Conservation (phyloP, 768 basidiomycete species). For the Amylocystis lapponica region DNA sequence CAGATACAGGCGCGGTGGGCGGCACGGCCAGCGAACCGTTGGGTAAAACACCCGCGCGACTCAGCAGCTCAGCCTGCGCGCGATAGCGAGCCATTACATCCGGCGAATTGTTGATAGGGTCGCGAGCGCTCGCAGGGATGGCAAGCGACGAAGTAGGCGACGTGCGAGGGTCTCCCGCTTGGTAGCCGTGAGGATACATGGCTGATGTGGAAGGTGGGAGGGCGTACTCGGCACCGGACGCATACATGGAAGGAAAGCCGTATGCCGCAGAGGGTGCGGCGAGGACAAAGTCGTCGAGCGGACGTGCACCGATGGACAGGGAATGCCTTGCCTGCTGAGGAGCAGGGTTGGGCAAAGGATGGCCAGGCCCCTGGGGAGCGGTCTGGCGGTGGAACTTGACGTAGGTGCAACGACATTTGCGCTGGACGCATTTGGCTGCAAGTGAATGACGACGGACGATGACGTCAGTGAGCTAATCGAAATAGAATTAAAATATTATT, state of each 20-base stretch:
- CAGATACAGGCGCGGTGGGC: too few relatives aligned
- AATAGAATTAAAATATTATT: not conserved
- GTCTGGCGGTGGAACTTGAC: constrained; percentile 83
- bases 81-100: constrained; percentile 46
- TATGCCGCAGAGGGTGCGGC: constrained; percentile 29
- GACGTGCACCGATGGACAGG: constrained; percentile 16
- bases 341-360: constrained; percentile 35
- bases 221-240: constrained; percentile 19
- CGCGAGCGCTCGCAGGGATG: constrained; percentile 4
- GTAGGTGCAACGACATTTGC: constrained; percentile 71
- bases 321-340: constrained; percentile 12
- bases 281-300: constrained; percentile 41
- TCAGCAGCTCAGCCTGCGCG: constrained; percentile 38
- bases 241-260: constrained; percentile 24
- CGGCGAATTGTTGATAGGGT: constrained; percentile 7
- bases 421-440: constrained; percentile 66
- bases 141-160: not conserved
- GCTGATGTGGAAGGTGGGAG: constrained; percentile 23
- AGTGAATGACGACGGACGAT: too few relatives aligned
- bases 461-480: not conserved
- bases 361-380: constrained; percentile 71
- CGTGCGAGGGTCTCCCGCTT: not conserved
- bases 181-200: constrained; percentile 25
- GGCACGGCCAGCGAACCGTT: constrained; percentile 5
- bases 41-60: constrained; percentile 27